These are phyloP conservation scores for Colletotrichum sp. DNA, from an alignment of 2,329 filamentous ascomycete species.

Conservation along the genomic window DNA sequence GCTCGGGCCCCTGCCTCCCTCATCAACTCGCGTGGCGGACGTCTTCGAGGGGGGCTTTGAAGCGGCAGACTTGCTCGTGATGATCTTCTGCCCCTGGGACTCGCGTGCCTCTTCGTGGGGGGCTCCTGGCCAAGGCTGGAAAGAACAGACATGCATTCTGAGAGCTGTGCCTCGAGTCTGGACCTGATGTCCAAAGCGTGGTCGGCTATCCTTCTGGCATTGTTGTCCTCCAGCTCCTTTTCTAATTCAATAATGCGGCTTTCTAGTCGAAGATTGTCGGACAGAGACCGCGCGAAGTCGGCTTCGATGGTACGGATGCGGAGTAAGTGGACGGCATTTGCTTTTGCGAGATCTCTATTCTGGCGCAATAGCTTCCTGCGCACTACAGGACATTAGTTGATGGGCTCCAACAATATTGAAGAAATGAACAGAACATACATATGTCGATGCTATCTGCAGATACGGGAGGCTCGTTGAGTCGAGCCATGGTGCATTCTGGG, in stretches of 20 bases:
- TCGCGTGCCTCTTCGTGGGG: constrained; percentile 51
- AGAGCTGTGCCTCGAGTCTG: constrained; percentile 74
- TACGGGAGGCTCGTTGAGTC: constrained; percentile 77
- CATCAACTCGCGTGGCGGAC: constrained; percentile 58
- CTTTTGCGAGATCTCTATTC: constrained; percentile 82
- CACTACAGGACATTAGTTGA: constrained; percentile 54
- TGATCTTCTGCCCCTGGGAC: constrained; percentile 8
- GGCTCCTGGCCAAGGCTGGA: constrained; percentile 68
- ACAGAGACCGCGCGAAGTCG: constrained; percentile 75
- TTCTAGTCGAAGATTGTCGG: constrained; percentile 79
- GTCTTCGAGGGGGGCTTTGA: constrained; percentile 59
- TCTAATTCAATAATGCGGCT: constrained; percentile 74
- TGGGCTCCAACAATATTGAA: neutral
- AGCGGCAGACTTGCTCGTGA: constrained; percentile 24
- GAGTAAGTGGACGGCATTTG: constrained; percentile 78
- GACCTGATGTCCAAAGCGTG: constrained; percentile 73
- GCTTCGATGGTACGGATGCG: constrained; percentile 79
- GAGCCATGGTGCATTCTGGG: constrained; percentile 68
- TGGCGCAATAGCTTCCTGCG: constrained; percentile 81
- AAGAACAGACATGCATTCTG: constrained; percentile 72
- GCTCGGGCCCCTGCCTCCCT: constrained; percentile 58
- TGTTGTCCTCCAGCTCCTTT: constrained; percentile 68
- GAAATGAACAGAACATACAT: constrained; percentile 60
- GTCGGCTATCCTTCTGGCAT: constrained; percentile 64
- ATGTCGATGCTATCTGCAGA: constrained; percentile 74